phyloP scores from a whole-genome alignment of 148 eudicot species.

The Nepenthes gracilis region DNA sequence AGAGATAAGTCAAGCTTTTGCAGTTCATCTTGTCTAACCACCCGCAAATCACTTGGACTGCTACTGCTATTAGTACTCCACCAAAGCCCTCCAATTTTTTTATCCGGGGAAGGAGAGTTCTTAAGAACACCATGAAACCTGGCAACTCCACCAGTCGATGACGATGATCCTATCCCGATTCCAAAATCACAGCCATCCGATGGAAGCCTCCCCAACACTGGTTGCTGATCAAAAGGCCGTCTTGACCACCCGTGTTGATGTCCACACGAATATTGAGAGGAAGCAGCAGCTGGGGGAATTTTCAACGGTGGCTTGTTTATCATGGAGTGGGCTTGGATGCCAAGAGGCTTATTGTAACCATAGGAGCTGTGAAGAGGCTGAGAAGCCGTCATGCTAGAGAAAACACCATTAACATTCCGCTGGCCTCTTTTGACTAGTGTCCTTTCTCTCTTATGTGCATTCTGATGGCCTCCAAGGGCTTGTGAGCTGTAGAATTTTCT shows the following conservation, averaged over 20 bases:
- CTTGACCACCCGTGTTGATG: not conserved
- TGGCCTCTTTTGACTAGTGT: conserved; percentile 7
- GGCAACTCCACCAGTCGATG: not conserved
- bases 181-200: not conserved
- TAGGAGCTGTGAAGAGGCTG: not conserved
- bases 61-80: not conserved
- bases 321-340: not conserved
- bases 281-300: not conserved
- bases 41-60: not conserved
- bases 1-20: not conserved
- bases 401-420: not conserved
- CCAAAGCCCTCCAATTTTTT: not conserved
- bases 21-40: not conserved
- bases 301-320: not conserved
- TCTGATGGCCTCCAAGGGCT: conserved; percentile 25
- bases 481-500: conserved; percentile 12
- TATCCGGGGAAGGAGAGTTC: not conserved
- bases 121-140: not conserved
- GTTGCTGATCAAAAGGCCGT: not conserved
- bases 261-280: not conserved
- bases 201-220: not conserved
- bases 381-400: not conserved
- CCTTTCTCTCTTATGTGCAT: conserved; percentile 15
- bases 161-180: not conserved
- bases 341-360: not conserved